These are phyloP conservation scores for Dothideomycetes sp. DNA, from an alignment of 2,329 filamentous ascomycete genomes.

Conservation along the genomic window DNA sequence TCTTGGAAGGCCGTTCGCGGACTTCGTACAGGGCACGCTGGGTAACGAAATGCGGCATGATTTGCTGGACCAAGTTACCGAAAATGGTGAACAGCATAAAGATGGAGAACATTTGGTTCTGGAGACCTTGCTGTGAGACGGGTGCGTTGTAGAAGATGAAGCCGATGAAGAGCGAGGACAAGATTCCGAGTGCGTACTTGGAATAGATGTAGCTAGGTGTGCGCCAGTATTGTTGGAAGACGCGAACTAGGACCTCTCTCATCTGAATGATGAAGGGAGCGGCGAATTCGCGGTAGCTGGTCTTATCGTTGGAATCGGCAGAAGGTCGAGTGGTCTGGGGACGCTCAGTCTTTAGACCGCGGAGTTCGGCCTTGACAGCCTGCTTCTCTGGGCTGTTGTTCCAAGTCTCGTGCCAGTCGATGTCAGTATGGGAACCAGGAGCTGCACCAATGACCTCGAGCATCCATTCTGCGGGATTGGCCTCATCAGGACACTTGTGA, in stretches of 20 bases:
- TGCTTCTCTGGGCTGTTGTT: constrained; percentile 35
- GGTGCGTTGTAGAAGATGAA: constrained; percentile 63
- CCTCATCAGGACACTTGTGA: constrained; percentile 50
- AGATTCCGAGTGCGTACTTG: constrained; percentile 57
- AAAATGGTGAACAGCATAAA: constrained; percentile 78
- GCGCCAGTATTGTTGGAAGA: constrained; percentile 89
- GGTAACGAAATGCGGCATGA: constrained; percentile 77
- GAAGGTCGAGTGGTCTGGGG: constrained; percentile 25
- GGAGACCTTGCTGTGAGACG: constrained; percentile 63
- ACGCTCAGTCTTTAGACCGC: constrained; percentile 31
- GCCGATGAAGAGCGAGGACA: constrained; percentile 65
- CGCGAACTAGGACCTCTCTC: constrained; percentile 55
- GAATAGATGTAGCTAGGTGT: constrained; percentile 82
- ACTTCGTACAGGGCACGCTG: constrained; percentile 76
- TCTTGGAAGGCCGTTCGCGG: constrained; percentile 72
- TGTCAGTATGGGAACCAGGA: constrained; percentile 36
- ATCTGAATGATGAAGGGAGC: constrained; percentile 62
- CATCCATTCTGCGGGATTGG: constrained; percentile 81
- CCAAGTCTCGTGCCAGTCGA: constrained; percentile 41
- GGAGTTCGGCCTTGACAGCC: constrained; percentile 35
- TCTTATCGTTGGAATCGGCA: constrained; percentile 34
- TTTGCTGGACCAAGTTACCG: constrained; percentile 62
- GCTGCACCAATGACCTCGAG: constrained; percentile 44
- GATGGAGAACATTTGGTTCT: constrained; percentile 78
- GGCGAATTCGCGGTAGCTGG: constrained; percentile 66